Evolutionary conservation across 768 basidiomycete genomes (phyloP), one percentile per base, ranked within the genome.

Genomic region (Suillus subluteus): DNA sequence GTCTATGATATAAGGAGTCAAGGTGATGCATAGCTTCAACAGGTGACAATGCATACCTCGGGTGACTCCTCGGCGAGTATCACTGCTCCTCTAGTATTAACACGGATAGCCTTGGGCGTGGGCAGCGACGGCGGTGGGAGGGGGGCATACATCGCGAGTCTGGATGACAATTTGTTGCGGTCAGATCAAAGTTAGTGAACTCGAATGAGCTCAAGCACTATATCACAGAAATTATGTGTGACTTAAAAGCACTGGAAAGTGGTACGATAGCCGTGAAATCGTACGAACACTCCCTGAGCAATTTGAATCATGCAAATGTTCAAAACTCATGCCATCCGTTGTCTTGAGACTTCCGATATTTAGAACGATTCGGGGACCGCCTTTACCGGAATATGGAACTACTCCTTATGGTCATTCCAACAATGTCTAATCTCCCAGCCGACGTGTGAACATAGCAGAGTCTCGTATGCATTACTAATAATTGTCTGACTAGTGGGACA

Each of bases 51-150:
- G 76, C 88, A 76, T 73, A 96, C 96, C 84, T 96, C 94, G 43
- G 94, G 94, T 4, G 96, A 98, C 75, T 96, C 96, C 79, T 98
- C 96, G 58, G 92, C 88, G 44, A 98, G 83, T 69, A 98, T 98
- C 66, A 97, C 85, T 18, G 96, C 96, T 18, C 96, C 96, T 69
- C 94, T 88, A 35, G 95, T 98, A 73, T 98, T 95, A 73, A 98
- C 96, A 77, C 94, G 94, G 74, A 98, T 97, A 62, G 93, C 89
- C 78, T 87, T 91, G 40, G 94, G 88, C 43, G 87, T 86, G 48
- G 96, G 96, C 66, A 97, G 81, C 54, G 90, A 84, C 46, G 91
- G 88, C 43, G 81, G 79, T 72, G 82, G 74, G 82, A 86, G 82
- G 69, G 68, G 67, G 48, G 65, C 41, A 26, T 61, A 30, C 59